Percentiles rank a stretch among this genome's conserved stretches.
These are phyloP conservation scores for Aspergillus taichungensis DNA, from an alignment of 495 filamentous ascomycete species.

Conservation along the genomic window DNA sequence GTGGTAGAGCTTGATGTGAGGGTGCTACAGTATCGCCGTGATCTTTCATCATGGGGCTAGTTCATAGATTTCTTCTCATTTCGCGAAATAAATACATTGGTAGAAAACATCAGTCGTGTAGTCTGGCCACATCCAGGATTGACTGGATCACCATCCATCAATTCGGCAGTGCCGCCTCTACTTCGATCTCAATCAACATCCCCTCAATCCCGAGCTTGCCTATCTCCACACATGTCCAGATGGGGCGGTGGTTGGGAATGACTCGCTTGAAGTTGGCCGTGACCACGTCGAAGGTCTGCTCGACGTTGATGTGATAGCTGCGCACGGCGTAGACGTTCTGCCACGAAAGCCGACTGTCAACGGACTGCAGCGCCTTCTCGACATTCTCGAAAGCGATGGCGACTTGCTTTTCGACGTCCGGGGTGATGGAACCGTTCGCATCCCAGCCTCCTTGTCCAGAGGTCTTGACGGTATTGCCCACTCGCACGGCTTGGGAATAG, in stretches of 20 bases:
- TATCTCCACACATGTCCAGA: constrained; percentile 36
- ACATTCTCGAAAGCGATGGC: constrained; percentile 45
- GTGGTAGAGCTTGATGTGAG: no score
- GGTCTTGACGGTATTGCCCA: constrained; percentile 34
- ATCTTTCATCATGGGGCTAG: no score
- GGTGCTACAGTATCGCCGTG: no score
- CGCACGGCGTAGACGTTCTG: constrained; percentile 39
- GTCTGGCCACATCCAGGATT: no score
- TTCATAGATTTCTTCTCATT: no score
- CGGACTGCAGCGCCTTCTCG: constrained; percentile 23
- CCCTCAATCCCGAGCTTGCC: constrained; percentile 18
- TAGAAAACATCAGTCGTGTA: no score
- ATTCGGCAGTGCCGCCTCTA: constrained; percentile 17
- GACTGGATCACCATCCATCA: no score
- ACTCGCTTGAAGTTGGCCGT: constrained; percentile 28
- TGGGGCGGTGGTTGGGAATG: constrained; percentile 34
- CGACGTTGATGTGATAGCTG: constrained; percentile 26
- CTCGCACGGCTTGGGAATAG: constrained; percentile 38
- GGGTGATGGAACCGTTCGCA: constrained; percentile 15
- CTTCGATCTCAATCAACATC: constrained; percentile 45
- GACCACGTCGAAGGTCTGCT: constrained; percentile 15
- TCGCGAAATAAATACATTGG: no score
- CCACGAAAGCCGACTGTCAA: constrained; percentile 41
- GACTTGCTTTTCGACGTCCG: constrained; percentile 26
- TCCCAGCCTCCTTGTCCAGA: constrained; percentile 45